phyloP scores from a whole-genome alignment of 768 basidiomycete genomes.

The Imleria badia region DNA sequence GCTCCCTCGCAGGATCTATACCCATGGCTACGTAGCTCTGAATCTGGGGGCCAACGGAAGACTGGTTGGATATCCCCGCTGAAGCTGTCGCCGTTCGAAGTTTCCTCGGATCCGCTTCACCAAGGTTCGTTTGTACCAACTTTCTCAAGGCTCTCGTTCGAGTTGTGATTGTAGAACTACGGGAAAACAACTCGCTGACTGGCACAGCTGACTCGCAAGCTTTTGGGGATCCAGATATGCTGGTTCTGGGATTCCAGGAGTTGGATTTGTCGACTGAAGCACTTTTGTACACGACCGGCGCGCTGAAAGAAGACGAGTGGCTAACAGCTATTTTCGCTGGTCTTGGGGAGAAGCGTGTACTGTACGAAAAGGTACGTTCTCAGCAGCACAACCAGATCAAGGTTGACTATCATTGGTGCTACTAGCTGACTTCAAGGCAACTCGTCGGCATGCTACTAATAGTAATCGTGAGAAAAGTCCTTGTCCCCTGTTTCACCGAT shows the following conservation, averaged over 20 bases:
- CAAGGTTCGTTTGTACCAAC: conserved; percentile 16
- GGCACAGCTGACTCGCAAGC: conserved; percentile 17
- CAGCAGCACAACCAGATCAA: background rate
- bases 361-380: conserved; percentile 62
- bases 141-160: background rate
- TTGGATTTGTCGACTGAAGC: conserved; percentile 78
- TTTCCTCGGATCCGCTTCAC: conserved; percentile 21
- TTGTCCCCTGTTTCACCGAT: conserved; percentile 52
- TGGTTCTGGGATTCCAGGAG: conserved; percentile 81
- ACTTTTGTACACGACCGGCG: conserved; percentile 65
- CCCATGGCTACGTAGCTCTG: conserved; percentile 52
- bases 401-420: background rate
- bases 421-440: conserved; percentile 71
- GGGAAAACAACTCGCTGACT: background rate
- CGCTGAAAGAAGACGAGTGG: conserved; percentile 72
- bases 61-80: conserved; percentile 36
- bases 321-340: conserved; percentile 59
- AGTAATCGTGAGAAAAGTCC: conserved; percentile 56
- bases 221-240: conserved; percentile 56
- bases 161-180: conserved; percentile 7
- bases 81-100: conserved; percentile 37
- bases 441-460: conserved; percentile 84
- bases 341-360: conserved; percentile 61
- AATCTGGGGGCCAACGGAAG: background rate
- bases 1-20: conserved; percentile 70